Percentiles rank a stretch among this genome's conserved stretches.
Evolutionary conservation across 768 basidiomycete species (phyloP).

Genomic region (Russula lepida): DNA sequence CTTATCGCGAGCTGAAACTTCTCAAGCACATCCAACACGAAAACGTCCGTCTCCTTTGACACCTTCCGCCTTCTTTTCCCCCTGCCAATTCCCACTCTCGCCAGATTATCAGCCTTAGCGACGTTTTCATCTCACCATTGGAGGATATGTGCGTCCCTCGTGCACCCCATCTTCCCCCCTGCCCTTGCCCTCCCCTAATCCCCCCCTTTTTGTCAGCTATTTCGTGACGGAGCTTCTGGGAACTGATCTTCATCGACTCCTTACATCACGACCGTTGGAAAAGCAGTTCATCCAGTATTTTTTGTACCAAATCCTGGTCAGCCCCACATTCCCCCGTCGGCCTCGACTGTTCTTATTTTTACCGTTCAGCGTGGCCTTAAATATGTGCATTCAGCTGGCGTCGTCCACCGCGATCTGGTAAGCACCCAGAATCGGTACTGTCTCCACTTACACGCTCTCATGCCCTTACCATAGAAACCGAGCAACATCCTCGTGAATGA

Average conservation of each 20-base stretch:
- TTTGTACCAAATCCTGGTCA: slow-evolving; percentile 93
- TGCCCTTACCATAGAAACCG: slow-evolving; percentile 60
- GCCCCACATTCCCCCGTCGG: slow-evolving; percentile 24
- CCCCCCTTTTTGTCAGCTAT: slow-evolving; percentile 48
- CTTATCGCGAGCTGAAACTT: slow-evolving; percentile 95
- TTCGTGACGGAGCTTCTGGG: slow-evolving; percentile 98
- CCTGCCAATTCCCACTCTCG: background rate
- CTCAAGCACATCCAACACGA: slow-evolving; percentile 98
- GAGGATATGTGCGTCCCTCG: slow-evolving; percentile 75
- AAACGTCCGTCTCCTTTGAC: slow-evolving; percentile 52
- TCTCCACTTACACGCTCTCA: slow-evolving; percentile 6
- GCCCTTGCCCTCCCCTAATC: slow-evolving; percentile 4
- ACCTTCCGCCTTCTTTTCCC: background rate
- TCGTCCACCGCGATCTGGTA: slow-evolving; percentile 94
- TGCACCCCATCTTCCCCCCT: background rate
- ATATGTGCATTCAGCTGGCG: slow-evolving; percentile 98
- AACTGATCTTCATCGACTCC: slow-evolving; percentile 93
- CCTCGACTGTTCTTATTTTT: slow-evolving; percentile 1
- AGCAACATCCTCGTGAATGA: slow-evolving; percentile 99
- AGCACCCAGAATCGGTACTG: slow-evolving; percentile 24
- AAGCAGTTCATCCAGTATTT: slow-evolving; percentile 99
- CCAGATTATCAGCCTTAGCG: slow-evolving; percentile 96
- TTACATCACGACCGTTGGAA: slow-evolving; percentile 94
- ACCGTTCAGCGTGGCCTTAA: slow-evolving; percentile 82
- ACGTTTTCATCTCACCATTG: slow-evolving; percentile 99